A percentile compares a stretch with the other conserved stretches of the same genome.
Conservation (phyloP, 1,284 basidiomycete genomes). For the Malassezia restricta region DNA sequence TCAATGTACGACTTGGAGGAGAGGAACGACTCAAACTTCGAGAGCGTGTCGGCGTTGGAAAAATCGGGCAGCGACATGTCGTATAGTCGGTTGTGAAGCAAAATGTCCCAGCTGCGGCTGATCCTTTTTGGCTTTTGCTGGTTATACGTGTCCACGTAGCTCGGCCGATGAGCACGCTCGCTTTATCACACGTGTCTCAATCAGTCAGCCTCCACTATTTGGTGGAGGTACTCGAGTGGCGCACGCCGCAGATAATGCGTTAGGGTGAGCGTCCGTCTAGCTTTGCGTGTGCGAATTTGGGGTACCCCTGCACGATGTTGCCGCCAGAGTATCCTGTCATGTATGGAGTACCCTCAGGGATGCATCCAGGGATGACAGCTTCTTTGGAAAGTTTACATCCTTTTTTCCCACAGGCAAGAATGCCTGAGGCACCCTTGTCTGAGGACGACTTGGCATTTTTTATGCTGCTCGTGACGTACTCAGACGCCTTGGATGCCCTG, state of each 20-base stretch:
- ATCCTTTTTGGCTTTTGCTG: too few species aligned
- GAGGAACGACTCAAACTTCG: slow-evolving; percentile 37
- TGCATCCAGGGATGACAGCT: slow-evolving; percentile 7
- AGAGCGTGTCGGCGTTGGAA: slow-evolving; percentile 29
- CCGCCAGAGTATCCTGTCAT: slow-evolving; percentile 2
- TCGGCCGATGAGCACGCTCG: neutral
- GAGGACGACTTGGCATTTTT: slow-evolving; percentile 21
- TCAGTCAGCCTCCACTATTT: too few species aligned
- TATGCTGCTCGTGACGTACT: slow-evolving; percentile 42
- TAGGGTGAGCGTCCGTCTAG: too few species aligned
- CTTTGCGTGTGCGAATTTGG: too few species aligned
- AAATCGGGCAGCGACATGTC: slow-evolving; percentile 46
- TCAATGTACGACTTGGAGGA: slow-evolving; percentile 42
- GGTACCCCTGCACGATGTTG: neutral
- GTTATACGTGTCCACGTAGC: neutral
- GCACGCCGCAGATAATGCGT: too few species aligned
- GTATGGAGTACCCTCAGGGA: neutral
- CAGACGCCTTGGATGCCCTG: slow-evolving; percentile 79
- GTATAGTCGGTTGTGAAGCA: neutral
- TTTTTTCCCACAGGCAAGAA: slow-evolving; percentile 10
- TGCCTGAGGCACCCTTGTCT: slow-evolving; percentile 11
- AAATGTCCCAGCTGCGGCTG: neutral
- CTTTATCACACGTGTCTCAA: neutral
- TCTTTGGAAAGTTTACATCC: slow-evolving; percentile 9
- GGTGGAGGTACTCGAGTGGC: too few species aligned